Evolutionary conservation across 768 basidiomycete species (phyloP).

Genomic region (Podaxis mareebaensis): DNA sequence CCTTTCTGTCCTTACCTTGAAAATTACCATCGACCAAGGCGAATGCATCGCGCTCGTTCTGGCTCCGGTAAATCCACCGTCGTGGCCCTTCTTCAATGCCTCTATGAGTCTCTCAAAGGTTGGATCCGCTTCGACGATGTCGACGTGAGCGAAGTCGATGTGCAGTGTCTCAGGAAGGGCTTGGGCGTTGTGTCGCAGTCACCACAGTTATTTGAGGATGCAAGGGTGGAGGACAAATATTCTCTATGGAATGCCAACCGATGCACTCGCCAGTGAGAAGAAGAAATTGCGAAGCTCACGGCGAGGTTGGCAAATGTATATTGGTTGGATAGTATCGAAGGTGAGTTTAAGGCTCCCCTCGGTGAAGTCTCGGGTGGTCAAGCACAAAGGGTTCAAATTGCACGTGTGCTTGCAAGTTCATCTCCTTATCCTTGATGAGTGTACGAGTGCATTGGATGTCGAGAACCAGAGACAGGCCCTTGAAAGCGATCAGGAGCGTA

Average conservation of each 20-base stretch:
- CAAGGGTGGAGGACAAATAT: constrained; percentile 90
- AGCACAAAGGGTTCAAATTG: constrained; percentile 90
- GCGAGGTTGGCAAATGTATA: constrained; percentile 81
- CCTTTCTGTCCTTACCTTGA: constrained; percentile 70
- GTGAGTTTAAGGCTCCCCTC: constrained; percentile 84
- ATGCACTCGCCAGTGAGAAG: constrained; percentile 33
- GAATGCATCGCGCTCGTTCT: constrained; percentile 94
- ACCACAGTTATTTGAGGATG: constrained; percentile 81
- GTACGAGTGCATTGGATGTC: constrained; percentile 86
- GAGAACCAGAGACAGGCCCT: constrained; percentile 83
- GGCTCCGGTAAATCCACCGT: constrained; percentile 97
- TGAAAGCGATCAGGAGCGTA: constrained; percentile 56
- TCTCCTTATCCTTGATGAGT: constrained; percentile 89
- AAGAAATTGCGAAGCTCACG: constrained; percentile 56
- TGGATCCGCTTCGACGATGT: constrained; percentile 56
- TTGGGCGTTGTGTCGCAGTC: constrained; percentile 88
- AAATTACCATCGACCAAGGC: constrained; percentile 65
- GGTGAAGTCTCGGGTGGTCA: constrained; percentile 97
- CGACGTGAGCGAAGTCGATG: constrained; percentile 58
- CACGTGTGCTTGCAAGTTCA: constrained; percentile 73
- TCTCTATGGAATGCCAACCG: constrained; percentile 62
- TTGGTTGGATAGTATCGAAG: constrained; percentile 75
- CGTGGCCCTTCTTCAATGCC: constrained; percentile 78
- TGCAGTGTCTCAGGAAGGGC: constrained; percentile 78
- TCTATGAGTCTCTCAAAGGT: constrained; percentile 81